Base-by-base conservation (phyloP, 345 rosid species). In the Populus nigra region DNA sequence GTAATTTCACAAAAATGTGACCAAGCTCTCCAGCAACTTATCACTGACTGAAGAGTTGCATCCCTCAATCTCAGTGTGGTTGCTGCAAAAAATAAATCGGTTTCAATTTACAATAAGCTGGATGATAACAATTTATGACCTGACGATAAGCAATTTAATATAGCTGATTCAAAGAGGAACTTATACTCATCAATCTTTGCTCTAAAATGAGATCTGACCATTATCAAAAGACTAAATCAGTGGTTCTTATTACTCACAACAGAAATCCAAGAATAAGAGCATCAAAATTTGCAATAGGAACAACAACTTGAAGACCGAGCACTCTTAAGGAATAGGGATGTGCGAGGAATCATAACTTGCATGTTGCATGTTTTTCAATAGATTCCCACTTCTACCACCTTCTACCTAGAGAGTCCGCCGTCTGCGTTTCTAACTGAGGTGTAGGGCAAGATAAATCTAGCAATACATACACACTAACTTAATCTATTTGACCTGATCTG, bases 31-130 rank as follows among this genome's bases (percentile, higher is more conserved):
- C 45, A 55, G 25, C 71, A 45, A 61, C 35, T 59, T 0, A 33
- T 47, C 77, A 68, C 62, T 23, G 16, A 68, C 68, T 35, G 38
- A 73, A 75, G 25, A 43, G 38, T 12, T 11, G 35, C 61, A 33
- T 49, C 12, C 29, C 12, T 33, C 9, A 29, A 67, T 25, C 68
- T 78, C 65, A 78, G 68, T 82, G 72, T 57, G 77, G 74, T 31
- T 71, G 82, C 82, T 66, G 82, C 62, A 66, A 23, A 45, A 50
- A 49, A 69, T 3, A 65, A 23, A 62, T 8, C 3, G 20, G 12
- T 49, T 49, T 76, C 27, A 25, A 16, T 55, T 50, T 35, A 9
- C 20, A 63, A 0, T 4, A 8, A 36, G 45, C 17, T 16, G 71
- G 71, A 39, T 13, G 25, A 23, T 9, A 59, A 59, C 15, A 23